A percentile compares a stretch with the other conserved stretches of the same genome.
These are phyloP conservation scores for Ustilago tritici DNA, from an alignment of 1,284 basidiomycete species.

Conservation along the genomic window DNA sequence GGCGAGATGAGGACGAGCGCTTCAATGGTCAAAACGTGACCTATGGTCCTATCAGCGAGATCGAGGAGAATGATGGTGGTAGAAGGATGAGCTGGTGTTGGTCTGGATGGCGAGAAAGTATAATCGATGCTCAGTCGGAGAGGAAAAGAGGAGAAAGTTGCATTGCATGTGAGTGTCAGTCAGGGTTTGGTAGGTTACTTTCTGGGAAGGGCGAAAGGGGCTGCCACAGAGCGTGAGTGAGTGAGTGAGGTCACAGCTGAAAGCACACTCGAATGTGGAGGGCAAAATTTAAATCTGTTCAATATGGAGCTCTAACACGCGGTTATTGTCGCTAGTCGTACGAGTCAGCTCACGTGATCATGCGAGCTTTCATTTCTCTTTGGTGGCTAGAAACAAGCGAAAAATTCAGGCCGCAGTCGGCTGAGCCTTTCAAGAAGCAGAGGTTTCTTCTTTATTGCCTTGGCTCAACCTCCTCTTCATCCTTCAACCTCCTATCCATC, in stretches of 20 bases:
- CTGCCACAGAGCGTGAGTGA: background rate
- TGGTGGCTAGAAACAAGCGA: background rate
- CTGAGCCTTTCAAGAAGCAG: slow-evolving; percentile 5
- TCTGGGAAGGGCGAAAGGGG: background rate
- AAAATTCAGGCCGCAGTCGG: slow-evolving; percentile 42
- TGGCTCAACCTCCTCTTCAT: background rate
- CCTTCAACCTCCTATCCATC: background rate
- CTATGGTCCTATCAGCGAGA: no score
- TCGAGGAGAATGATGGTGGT: background rate
- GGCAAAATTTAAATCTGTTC: slow-evolving; percentile 3
- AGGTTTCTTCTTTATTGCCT: slow-evolving; percentile 3
- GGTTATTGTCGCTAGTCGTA: slow-evolving; percentile 6
- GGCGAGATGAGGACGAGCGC: background rate
- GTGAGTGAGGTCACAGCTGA: slow-evolving; percentile 20
- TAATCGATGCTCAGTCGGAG: background rate
- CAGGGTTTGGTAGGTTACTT: slow-evolving; percentile 1
- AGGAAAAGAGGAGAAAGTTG: background rate
- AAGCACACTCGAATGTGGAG: slow-evolving; percentile 30
- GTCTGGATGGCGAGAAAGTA: background rate
- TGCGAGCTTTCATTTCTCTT: slow-evolving; percentile 5
- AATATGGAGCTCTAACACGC: slow-evolving; percentile 7
- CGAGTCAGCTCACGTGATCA: slow-evolving; percentile 20
- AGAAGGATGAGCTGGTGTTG: background rate
- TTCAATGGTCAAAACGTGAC: no score
- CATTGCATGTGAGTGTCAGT: slow-evolving; percentile 13